Conservation (phyloP, 352 stramenopile genomes). For the Phytophthora hybrid region DNA sequence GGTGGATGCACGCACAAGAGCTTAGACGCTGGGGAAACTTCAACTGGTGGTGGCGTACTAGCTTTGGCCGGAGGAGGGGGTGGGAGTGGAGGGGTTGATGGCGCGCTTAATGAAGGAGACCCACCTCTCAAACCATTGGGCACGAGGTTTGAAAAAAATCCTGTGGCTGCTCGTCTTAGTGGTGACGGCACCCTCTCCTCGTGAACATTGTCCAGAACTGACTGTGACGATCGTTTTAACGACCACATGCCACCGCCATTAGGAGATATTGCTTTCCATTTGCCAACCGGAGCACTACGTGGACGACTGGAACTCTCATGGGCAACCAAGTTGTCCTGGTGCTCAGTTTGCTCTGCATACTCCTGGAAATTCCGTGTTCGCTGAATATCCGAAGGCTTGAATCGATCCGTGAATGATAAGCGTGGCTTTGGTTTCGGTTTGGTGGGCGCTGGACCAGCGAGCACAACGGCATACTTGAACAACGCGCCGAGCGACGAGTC, state of each 20-base stretch:
- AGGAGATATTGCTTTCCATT: constrained; percentile 39
- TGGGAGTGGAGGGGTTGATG: constrained; percentile 33
- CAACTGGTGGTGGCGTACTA: constrained; percentile 4
- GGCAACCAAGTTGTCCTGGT: constrained; percentile 13
- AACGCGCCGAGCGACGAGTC: constrained; percentile 61
- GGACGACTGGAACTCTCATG: constrained; percentile 15
- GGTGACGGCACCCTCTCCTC: constrained; percentile 39
- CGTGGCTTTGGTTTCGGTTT: constrained; percentile 48
- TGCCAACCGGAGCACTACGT: constrained; percentile 25
- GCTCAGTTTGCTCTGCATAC: constrained; percentile 33
- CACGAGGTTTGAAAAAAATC: constrained; percentile 49
- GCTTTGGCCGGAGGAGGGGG: constrained; percentile 17
- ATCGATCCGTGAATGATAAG: constrained; percentile 40
- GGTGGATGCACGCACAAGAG: constrained; percentile 63
- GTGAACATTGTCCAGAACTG: constrained; percentile 38
- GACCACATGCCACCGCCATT: constrained; percentile 33
- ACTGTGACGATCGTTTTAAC: constrained; percentile 35
- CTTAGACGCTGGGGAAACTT: constrained; percentile 41
- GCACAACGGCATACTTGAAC: constrained; percentile 79
- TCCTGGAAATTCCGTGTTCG: constrained; percentile 54
- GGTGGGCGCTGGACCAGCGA: constrained; percentile 52
- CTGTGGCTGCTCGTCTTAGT: constrained; percentile 35
- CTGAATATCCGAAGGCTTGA: constrained; percentile 56
- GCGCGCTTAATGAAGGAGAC: constrained; percentile 20
- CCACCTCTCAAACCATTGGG: constrained; percentile 37